These are phyloP conservation scores for Wallemia hederae DNA, from an alignment of 1,284 basidiomycete genomes.

Conservation along the genomic window DNA sequence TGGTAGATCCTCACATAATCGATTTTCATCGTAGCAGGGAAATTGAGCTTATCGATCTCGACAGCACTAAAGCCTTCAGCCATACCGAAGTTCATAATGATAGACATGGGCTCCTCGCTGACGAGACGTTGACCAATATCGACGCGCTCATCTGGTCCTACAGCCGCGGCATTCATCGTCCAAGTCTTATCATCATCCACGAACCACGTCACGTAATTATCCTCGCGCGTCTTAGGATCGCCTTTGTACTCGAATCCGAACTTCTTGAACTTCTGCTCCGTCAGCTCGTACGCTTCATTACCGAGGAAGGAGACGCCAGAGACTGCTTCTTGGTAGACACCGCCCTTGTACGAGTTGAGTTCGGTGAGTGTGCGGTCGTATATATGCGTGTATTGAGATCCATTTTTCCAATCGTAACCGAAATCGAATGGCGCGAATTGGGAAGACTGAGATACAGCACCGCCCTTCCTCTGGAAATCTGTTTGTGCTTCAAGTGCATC, in stretches of 20 bases:
- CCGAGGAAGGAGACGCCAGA: slow-evolving; percentile 8
- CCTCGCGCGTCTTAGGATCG: slow-evolving; percentile 24
- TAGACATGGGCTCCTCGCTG: slow-evolving; percentile 37
- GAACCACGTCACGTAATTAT: slow-evolving; percentile 37
- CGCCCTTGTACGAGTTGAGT: slow-evolving; percentile 45
- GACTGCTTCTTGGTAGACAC: slow-evolving; percentile 37
- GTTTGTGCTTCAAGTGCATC: slow-evolving; percentile 34
- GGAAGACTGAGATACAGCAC: slow-evolving; percentile 43
- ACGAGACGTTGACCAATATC: slow-evolving; percentile 35
- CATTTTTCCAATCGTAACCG: slow-evolving; percentile 28
- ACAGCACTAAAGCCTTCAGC: slow-evolving; percentile 20
- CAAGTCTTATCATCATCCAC: slow-evolving; percentile 25
- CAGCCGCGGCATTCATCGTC: slow-evolving; percentile 25
- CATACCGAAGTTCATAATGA: slow-evolving; percentile 13
- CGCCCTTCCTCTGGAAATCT: slow-evolving; percentile 16
- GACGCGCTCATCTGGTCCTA: slow-evolving; percentile 25
- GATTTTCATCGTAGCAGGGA: slow-evolving; percentile 18
- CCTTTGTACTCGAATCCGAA: slow-evolving; percentile 45
- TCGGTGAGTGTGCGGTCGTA: slow-evolving; percentile 22
- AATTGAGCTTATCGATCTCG: slow-evolving; percentile 15
- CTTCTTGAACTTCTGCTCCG: slow-evolving; percentile 5
- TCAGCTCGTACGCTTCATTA: neutral
- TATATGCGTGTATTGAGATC: slow-evolving; percentile 15
- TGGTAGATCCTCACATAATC: slow-evolving; percentile 23
- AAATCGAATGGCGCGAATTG: slow-evolving; percentile 55